Evolutionary conservation across 176 grass and related monocot genomes (phyloP).

Genomic region (Elymus sibiricus): DNA sequence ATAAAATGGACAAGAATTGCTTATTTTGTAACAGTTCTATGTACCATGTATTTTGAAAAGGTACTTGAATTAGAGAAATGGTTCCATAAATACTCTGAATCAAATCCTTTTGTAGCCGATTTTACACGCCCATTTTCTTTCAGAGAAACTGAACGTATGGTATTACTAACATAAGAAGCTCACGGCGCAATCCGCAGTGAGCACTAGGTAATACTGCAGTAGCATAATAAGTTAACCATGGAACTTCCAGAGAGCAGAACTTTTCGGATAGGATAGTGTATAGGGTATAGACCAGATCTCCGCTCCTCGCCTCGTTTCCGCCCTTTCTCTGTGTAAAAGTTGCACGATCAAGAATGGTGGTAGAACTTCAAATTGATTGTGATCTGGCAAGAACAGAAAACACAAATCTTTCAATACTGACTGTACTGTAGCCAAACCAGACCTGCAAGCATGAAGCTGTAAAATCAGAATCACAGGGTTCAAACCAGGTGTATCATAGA

Average conservation of each 20-base stretch:
- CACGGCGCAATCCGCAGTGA: neutral
- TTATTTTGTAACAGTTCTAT: slow-evolving; percentile 8
- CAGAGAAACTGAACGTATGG: too few species aligned
- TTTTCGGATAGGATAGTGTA: neutral
- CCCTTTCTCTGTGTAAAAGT: neutral
- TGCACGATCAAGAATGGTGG: neutral
- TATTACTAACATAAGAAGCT: too few species aligned
- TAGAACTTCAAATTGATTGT: neutral
- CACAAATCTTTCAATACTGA: neutral
- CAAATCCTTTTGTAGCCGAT: neutral
- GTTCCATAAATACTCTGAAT: neutral
- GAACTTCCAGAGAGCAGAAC: neutral
- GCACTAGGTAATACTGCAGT: neutral
- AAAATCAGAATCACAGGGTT: slow-evolving; percentile 7
- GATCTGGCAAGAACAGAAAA: neutral
- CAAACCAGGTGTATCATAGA: neutral
- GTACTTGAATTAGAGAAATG: neutral
- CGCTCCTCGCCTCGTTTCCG: neutral
- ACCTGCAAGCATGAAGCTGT: slow-evolving; percentile 1
- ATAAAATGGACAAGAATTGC: neutral
- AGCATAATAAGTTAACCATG: neutral
- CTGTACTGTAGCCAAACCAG: neutral
- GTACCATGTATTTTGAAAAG: neutral
- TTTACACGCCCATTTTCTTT: neutral
- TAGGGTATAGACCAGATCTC: neutral